A percentile compares a stretch with the other conserved stretches of the same genome.
Conservation (phyloP, 2,329 filamentous ascomycete genomes). For the Calonectria pteridis region DNA sequence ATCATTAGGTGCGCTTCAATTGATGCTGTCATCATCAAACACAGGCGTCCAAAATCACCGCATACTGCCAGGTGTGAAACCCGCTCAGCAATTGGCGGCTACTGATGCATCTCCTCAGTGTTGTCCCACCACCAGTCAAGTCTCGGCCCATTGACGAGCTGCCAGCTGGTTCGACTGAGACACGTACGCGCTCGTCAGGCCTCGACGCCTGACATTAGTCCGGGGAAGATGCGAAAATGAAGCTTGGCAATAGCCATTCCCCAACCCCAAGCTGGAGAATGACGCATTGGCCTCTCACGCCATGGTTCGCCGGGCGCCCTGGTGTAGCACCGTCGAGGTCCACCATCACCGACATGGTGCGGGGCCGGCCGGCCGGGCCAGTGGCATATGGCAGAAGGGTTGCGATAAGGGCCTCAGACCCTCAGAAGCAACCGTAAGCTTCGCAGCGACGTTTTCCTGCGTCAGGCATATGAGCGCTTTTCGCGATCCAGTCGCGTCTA, state of each 20-base stretch:
- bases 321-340: constrained; percentile 9
- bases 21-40: background rate
- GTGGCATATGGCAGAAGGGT: constrained; percentile 1
- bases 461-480: constrained; percentile 7
- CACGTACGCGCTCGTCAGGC: constrained; percentile 3
- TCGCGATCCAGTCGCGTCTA: background rate
- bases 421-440: background rate
- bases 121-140: constrained; percentile 14
- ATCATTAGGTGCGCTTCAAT: background rate
- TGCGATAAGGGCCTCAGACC: constrained; percentile 13
- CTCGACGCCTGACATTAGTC: background rate
- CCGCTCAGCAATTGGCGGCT: constrained; percentile 29
- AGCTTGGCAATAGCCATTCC: background rate
- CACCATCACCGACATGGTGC: constrained; percentile 14
- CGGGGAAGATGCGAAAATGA: background rate
- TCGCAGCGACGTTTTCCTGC: background rate
- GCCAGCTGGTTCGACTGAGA: constrained; percentile 1
- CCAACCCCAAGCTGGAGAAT: background rate
- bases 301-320: constrained; percentile 8
- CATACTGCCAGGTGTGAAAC: constrained; percentile 3
- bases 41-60: background rate
- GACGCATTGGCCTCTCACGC: background rate
- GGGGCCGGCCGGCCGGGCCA: constrained; percentile 16
- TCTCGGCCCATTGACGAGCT: constrained; percentile 16
- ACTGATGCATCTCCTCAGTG: constrained; percentile 8